Evolutionary conservation across 1,284 basidiomycete species (phyloP), one percentile per base, ranked within the genome.

Genomic region (Microbotryomycetes sp.): DNA sequence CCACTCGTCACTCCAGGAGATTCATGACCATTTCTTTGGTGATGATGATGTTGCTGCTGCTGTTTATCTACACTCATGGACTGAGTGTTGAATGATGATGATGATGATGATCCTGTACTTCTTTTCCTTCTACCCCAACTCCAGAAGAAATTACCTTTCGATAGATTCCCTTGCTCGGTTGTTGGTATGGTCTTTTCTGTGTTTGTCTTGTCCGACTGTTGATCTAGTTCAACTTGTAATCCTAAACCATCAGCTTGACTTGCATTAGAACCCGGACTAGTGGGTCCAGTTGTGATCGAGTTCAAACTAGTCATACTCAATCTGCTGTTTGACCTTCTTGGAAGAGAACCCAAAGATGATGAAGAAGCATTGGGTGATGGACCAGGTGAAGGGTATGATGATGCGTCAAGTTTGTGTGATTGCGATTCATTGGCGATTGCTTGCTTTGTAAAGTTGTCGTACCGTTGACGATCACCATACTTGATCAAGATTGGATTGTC

Each of bases 401-500:
- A 28, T n/a, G 5, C 25, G 14, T 9, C 12, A 60, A 58, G 6
- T 53, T 28, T 32, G 28, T 56, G 45, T 26, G 26, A 50, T 19
- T 23, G 60, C 23, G 28, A 50, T 36, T 29, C 63, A 23, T 16
- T 31, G 29, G 15, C 53, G 60, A 19, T 53, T 45, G 12, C 62
- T 47, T 4, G 58, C 49, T n/a, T n/a, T n/a, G 48, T 60, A 48
- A 56, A 64, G 23, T 58, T 45, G 14, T 57, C 49, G n/a, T n/a
- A n/a, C n/a, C n/a, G n/a, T n/a, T n/a, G n/a, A n/a, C n/a, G n/a
- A 22, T 49, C 42, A 26, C 64, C 66, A 51, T 68, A 70, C 26
- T 64, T 68, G 3, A 61, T 60, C 19, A 71, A 60, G 25, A 71
- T 63, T 16, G 66, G 64, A 56, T 71, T 70, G n/a, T 56, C 49